Percentiles rank a stretch among this genome's conserved stretches.
Conservation (phyloP, 371 early-diverging fungal species). For the Cokeromyces recurvatus region DNA sequence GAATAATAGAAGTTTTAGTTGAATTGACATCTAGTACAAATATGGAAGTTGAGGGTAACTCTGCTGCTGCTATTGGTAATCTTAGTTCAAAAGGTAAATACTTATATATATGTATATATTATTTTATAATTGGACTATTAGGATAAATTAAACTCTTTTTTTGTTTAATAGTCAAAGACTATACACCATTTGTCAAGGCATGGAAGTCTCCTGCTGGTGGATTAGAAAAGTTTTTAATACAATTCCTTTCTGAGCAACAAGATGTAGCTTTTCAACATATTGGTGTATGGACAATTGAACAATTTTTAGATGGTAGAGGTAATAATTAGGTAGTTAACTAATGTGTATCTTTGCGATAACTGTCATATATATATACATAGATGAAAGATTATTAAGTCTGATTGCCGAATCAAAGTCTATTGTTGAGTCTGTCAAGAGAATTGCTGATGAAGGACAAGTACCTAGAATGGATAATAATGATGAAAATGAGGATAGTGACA, state of each 20-base stretch:
- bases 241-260: conserved; percentile 61
- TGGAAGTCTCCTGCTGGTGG: conserved; percentile 70
- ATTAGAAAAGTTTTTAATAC: conserved; percentile 63
- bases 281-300: conserved; percentile 86
- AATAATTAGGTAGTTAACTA: background rate
- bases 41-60: conserved; percentile 80
- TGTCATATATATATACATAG: too few species aligned
- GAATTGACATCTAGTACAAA: conserved; percentile 56
- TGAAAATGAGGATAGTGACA: conserved; percentile 41
- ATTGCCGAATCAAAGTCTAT: conserved; percentile 31
- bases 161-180: conserved; percentile 65
- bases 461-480: background rate
- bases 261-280: conserved; percentile 80
- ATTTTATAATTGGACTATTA: too few species aligned
- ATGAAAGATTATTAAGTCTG: conserved; percentile 25
- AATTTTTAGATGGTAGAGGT: conserved; percentile 70
- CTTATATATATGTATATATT: too few species aligned
- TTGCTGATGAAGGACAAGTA: conserved; percentile 21
- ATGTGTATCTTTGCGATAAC: background rate
- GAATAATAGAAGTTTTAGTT: conserved; percentile 65
- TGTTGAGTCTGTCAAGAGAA: conserved; percentile 28
- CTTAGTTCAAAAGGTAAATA: conserved; percentile 64
- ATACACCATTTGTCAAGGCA: conserved; percentile 57
- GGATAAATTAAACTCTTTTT: background rate
- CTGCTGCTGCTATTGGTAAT: conserved; percentile 83